phyloP scores from a whole-genome alignment of 331 rosid species.

The Quercus phellos region DNA sequence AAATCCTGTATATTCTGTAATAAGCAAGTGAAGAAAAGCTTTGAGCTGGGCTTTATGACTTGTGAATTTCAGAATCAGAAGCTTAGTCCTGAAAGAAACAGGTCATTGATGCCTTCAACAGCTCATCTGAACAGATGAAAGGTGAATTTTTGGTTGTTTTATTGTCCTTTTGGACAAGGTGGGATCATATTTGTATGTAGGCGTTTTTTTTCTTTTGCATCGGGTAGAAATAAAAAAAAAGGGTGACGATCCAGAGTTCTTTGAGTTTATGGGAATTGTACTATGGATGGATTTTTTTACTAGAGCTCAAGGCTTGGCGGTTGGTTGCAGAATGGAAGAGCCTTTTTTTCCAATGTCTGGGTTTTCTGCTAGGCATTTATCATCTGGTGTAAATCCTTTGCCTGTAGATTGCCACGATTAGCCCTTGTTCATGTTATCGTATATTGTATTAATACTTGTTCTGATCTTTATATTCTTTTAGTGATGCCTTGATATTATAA shows the following conservation, averaged over 20 bases:
- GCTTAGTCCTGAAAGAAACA: background rate
- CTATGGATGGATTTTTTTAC: background rate
- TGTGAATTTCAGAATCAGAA: background rate
- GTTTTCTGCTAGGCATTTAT: conserved; percentile 5
- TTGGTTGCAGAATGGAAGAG: background rate
- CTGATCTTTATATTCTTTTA: no score
- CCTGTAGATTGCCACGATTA: conserved; percentile 7
- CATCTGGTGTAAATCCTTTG: conserved; percentile 6
- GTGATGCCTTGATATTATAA: no score
- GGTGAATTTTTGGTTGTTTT: background rate
- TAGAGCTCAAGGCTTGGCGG: background rate
- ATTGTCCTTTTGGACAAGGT: background rate
- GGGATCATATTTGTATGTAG: conserved; percentile 12
- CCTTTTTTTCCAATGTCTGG: background rate
- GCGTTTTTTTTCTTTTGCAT: background rate
- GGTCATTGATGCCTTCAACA: background rate
- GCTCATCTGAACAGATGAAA: background rate
- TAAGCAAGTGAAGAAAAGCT: conserved; percentile 5
- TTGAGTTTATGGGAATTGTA: conserved; percentile 16
- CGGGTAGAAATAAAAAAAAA: conserved; percentile 12
- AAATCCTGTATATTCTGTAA: conserved; percentile 24
- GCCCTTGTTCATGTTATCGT: background rate
- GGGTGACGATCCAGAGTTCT: conserved; percentile 1
- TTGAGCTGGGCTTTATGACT: background rate
- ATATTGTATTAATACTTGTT: background rate